Evolutionary conservation across 345 rosid species (phyloP).

Genomic region (Dovyalis caffra): DNA sequence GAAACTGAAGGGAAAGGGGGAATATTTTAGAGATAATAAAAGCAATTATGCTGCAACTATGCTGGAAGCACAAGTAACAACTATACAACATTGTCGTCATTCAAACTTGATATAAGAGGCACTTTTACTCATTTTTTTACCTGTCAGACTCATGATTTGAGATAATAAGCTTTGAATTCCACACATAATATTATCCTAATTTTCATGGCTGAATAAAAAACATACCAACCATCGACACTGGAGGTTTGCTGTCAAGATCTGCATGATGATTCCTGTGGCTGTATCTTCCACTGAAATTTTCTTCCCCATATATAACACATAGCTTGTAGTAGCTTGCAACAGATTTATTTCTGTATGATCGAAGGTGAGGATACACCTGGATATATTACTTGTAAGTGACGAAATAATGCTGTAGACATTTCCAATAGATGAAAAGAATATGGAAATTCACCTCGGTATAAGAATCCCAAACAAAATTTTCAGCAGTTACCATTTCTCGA

Average conservation of each 20-base stretch:
- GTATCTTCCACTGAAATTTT: slow-evolving; percentile 31
- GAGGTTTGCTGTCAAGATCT: slow-evolving; percentile 19
- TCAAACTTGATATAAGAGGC: slow-evolving; percentile 2
- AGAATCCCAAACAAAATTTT: slow-evolving; percentile 40
- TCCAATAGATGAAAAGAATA: slow-evolving; percentile 1
- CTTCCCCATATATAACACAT: slow-evolving; percentile 45
- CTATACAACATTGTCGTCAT: background rate
- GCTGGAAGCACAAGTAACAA: background rate
- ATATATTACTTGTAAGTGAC: slow-evolving; percentile 13
- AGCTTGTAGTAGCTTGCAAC: slow-evolving; percentile 47
- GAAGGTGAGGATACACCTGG: slow-evolving; percentile 41
- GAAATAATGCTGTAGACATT: background rate
- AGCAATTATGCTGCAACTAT: background rate
- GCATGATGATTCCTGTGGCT: slow-evolving; percentile 9
- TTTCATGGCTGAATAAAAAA: slow-evolving; percentile 18
- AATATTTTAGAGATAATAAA: background rate
- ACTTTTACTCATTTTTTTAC: background rate
- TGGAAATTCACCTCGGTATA: slow-evolving; percentile 31
- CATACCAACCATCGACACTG: slow-evolving; percentile 33
- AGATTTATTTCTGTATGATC: slow-evolving; percentile 34
- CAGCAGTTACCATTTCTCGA: slow-evolving; percentile 40
- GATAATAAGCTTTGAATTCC: slow-evolving; percentile 4
- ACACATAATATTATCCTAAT: slow-evolving; percentile 12
- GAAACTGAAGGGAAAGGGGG: background rate
- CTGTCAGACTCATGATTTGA: background rate